These are phyloP conservation scores for Neopestalotiopsis sp. DNA, from an alignment of 2,329 filamentous ascomycete species.

Conservation along the genomic window DNA sequence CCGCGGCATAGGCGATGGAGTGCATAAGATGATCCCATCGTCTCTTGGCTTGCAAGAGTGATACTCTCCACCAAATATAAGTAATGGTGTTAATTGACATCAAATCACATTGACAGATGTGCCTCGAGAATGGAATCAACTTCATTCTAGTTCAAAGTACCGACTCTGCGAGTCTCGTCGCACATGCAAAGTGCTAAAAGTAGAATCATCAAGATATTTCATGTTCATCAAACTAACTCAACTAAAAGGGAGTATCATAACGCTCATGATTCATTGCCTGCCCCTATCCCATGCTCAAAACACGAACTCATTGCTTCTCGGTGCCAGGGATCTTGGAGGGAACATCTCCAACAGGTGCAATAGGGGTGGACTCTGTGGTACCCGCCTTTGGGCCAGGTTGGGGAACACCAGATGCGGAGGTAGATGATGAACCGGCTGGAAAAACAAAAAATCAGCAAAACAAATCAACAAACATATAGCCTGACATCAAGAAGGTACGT, in stretches of 20 bases:
- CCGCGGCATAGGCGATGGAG: background rate
- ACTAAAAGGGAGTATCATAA: conserved; percentile 16
- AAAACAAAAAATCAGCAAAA: background rate
- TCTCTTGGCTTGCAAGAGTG: no score
- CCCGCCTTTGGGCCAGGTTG: conserved; percentile 30
- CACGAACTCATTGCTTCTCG: conserved; percentile 28
- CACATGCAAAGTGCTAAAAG: no score
- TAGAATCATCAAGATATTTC: background rate
- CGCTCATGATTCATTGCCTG: conserved; percentile 10
- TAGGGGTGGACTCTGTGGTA: conserved; percentile 31
- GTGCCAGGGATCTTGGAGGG: conserved; percentile 31
- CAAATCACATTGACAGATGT: no score
- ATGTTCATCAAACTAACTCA: conserved; percentile 3
- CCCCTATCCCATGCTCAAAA: conserved; percentile 12
- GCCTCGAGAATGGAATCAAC: no score
- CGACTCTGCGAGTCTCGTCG: no score
- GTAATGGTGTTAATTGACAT: no score
- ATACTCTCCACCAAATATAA: no score
- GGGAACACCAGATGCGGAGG: conserved; percentile 24
- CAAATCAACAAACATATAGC: background rate
- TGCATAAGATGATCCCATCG: no score
- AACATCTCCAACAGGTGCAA: conserved; percentile 27
- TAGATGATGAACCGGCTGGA: background rate
- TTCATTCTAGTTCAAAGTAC: no score
- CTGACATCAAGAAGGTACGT: background rate